These are phyloP conservation scores for Vachellia collinsii DNA, from an alignment of 306 rosid genomes.

Conservation along the genomic window DNA sequence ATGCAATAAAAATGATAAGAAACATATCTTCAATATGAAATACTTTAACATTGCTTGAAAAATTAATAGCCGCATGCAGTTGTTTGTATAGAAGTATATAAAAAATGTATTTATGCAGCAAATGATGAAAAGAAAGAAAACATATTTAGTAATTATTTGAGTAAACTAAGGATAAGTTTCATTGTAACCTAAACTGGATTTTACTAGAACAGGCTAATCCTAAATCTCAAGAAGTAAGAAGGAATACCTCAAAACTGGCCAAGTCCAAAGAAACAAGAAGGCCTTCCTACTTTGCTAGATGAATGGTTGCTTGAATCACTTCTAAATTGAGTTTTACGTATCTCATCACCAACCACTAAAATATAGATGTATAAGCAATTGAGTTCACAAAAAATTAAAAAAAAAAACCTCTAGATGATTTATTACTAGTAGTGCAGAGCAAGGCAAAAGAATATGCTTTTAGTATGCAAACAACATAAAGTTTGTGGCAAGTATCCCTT, in stretches of 20 bases:
- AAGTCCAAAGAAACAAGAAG: constrained; percentile 87
- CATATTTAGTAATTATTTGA: constrained; percentile 10
- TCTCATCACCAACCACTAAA: constrained; percentile 93
- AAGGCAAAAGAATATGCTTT: constrained; percentile 1
- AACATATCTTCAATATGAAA: constrained; percentile 7
- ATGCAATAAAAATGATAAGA: background rate
- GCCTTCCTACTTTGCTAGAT: constrained; percentile 85
- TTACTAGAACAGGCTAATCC: constrained; percentile 13
- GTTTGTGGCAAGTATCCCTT: constrained; percentile 18
- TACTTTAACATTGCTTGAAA: background rate
- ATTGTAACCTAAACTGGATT: constrained; percentile 6
- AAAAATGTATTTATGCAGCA: background rate
- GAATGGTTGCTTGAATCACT: constrained; percentile 80
- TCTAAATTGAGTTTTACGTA: constrained; percentile 75
- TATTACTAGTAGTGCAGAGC: constrained; percentile 34
- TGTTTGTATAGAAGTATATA: background rate
- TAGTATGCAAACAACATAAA: constrained; percentile 23
- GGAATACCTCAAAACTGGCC: constrained; percentile 97
- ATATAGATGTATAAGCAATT: constrained; percentile 40
- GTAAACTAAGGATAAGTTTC: constrained; percentile 1
- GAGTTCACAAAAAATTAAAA: constrained; percentile 45
- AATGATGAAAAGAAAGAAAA: constrained; percentile 20
- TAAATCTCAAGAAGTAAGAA: constrained; percentile 4
- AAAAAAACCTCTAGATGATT: constrained; percentile 29
- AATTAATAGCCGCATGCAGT: background rate